Conservation (phyloP, 2,329 filamentous ascomycete species). For the Bipolaris oryzae region DNA sequence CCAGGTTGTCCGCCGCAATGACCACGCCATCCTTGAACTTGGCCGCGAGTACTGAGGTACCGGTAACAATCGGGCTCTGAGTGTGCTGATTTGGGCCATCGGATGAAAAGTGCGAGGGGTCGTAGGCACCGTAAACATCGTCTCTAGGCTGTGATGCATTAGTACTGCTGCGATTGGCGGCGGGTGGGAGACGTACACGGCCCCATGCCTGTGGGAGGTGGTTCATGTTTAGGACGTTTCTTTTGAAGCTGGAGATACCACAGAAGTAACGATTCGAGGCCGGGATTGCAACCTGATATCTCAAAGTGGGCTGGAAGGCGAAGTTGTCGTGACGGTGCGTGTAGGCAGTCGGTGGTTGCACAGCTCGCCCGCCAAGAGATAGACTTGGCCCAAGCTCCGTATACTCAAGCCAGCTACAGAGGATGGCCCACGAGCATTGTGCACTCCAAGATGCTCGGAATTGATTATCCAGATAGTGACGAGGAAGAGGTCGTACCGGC, state of each 20-base stretch:
- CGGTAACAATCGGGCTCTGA: slow-evolving; percentile 90
- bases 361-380: slow-evolving; percentile 24
- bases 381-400: slow-evolving; percentile 39
- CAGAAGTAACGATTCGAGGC: not conserved
- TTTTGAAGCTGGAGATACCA: slow-evolving; percentile 3
- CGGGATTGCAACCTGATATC: slow-evolving; percentile 4
- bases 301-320: slow-evolving; percentile 24
- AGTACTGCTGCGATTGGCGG: slow-evolving; percentile 25
- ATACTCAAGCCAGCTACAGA: slow-evolving; percentile 11
- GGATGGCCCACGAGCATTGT: slow-evolving; percentile 7
- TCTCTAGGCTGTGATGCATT: slow-evolving; percentile 76
- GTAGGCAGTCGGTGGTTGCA: slow-evolving; percentile 41
- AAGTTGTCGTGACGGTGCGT: slow-evolving; percentile 27
- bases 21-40: slow-evolving; percentile 98
- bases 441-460: slow-evolving; percentile 48
- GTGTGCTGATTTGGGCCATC: slow-evolving; percentile 77
- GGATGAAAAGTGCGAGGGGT: slow-evolving; percentile 79
- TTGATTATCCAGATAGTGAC: slow-evolving; percentile 54
- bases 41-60: slow-evolving; percentile 91
- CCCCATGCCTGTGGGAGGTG: slow-evolving; percentile 71
- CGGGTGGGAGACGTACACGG: slow-evolving; percentile 57
- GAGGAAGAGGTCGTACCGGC: slow-evolving; percentile 50
- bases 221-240: slow-evolving; percentile 59
- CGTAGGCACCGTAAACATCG: slow-evolving; percentile 94
- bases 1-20: slow-evolving; percentile 95